Conservation (phyloP, 2,329 filamentous ascomycete species). For the Fusarium decemcellulare region DNA sequence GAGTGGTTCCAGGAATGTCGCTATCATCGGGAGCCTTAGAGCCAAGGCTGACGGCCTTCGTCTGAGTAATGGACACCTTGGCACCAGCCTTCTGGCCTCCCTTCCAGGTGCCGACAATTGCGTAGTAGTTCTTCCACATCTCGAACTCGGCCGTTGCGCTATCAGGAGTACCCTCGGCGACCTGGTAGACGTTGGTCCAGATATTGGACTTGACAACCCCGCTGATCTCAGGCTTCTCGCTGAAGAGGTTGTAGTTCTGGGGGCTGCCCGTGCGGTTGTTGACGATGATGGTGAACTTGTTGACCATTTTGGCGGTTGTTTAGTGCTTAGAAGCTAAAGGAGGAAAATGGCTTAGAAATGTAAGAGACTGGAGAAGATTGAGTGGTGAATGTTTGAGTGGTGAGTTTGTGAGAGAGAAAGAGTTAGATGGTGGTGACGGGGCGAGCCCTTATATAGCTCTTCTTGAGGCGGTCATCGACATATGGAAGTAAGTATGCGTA, state of each 20-base stretch:
- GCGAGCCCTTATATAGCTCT: too few relatives aligned
- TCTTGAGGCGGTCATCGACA: too few relatives aligned
- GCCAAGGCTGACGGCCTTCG: background rate
- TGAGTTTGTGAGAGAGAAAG: too few relatives aligned
- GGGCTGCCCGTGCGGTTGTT: background rate
- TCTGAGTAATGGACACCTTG: background rate
- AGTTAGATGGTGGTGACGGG: too few relatives aligned
- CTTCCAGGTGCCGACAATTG: background rate
- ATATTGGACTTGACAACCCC: background rate
- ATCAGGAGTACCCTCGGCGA: background rate
- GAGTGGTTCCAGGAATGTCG: background rate
- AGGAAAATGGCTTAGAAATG: too few relatives aligned
- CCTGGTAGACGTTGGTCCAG: slow-evolving; percentile 5
- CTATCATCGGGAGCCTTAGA: background rate
- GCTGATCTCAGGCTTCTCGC: background rate
- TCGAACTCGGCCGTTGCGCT: background rate
- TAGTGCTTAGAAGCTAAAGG: too few relatives aligned
- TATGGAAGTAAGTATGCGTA: too few relatives aligned
- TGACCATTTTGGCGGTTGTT: too few relatives aligned
- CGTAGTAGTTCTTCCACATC: background rate
- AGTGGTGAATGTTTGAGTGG: too few relatives aligned
- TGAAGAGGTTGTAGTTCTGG: background rate
- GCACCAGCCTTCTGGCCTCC: background rate
- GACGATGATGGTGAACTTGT: background rate
- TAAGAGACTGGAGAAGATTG: too few relatives aligned